A percentile compares a stretch with the other conserved stretches of the same genome.
Conservation (phyloP, 768 basidiomycete species). For the Candolleomyces aberdarensis region DNA sequence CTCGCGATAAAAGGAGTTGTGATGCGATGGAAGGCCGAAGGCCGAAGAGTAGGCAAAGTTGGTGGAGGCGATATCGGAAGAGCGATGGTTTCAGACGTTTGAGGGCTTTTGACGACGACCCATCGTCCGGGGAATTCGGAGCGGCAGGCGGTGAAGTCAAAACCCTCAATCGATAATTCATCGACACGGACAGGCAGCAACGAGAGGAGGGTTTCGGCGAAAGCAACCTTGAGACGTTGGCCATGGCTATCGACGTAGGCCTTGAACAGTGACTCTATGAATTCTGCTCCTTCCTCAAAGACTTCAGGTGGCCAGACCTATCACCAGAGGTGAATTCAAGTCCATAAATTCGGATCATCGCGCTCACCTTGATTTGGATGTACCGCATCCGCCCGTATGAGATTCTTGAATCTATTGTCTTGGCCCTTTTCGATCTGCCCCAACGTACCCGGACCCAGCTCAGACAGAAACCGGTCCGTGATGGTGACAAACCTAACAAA, state of each 20-base stretch:
- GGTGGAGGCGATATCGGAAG: conserved; percentile 25
- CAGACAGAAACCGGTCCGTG: conserved; percentile 85
- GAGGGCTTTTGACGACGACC: no score
- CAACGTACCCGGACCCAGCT: conserved; percentile 70
- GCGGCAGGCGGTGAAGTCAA: no score
- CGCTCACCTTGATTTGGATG: conserved; percentile 72
- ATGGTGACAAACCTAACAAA: conserved; percentile 76
- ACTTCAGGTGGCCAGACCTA: conserved; percentile 93
- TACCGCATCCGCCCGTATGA: conserved; percentile 79
- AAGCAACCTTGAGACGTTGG: conserved; percentile 73
- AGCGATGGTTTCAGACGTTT: conserved; percentile 17
- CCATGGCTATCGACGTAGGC: conserved; percentile 86
- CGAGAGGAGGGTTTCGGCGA: conserved; percentile 76
- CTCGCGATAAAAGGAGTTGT: conserved; percentile 29
- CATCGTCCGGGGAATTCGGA: no score
- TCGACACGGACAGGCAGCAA: conserved; percentile 52
- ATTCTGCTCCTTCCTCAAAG: conserved; percentile 92
- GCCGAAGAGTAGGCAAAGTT: conserved; percentile 28
- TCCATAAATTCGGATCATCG: not conserved
- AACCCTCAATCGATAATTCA: conserved; percentile 32
- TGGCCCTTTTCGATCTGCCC: conserved; percentile 77
- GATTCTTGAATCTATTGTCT: conserved; percentile 79
- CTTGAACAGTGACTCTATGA: conserved; percentile 78
- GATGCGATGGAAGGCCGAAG: conserved; percentile 29
- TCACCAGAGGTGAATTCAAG: conserved; percentile 3